Conservation (phyloP, 139 green algal species). For the Volvox reticuliferus region DNA sequence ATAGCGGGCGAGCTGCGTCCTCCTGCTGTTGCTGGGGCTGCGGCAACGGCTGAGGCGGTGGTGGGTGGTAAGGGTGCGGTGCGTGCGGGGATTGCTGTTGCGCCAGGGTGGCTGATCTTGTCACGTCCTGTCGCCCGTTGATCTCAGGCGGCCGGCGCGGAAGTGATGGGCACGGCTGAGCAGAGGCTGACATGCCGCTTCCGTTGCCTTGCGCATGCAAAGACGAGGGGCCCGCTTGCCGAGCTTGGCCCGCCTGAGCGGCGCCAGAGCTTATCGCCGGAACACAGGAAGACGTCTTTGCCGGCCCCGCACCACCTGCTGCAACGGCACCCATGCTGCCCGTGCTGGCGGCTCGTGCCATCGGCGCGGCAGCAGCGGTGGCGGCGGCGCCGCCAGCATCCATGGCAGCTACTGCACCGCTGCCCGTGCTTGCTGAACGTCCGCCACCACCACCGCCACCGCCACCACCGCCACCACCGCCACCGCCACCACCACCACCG, state of each 20-base stretch:
- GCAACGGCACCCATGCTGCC: neutral
- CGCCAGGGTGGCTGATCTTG: neutral
- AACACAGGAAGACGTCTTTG: too few species aligned
- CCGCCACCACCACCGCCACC: neutral
- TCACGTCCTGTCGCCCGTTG: neutral
- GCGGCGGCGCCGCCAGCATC: neutral
- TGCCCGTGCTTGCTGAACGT: neutral
- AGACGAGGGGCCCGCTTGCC: neutral
- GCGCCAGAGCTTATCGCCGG: neutral
- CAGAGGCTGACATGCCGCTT: too few species aligned
- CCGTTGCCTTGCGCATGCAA: neutral
- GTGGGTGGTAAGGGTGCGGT: too few species aligned
- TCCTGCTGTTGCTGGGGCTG: neutral
- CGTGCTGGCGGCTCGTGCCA: neutral
- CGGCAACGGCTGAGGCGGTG: neutral
- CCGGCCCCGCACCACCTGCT: neutral
- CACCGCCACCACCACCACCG: slow-evolving; percentile 5
- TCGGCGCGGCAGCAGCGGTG: neutral
- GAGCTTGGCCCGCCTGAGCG: neutral
- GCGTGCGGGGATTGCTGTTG: neutral
- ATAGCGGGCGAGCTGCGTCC: neutral
- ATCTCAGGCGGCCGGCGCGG: neutral
- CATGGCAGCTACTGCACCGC: neutral
- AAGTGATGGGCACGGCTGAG: neutral
- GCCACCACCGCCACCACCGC: neutral